These are phyloP conservation scores for Leccinum subtestaceum DNA, from an alignment of 768 basidiomycete species.

Conservation along the genomic window DNA sequence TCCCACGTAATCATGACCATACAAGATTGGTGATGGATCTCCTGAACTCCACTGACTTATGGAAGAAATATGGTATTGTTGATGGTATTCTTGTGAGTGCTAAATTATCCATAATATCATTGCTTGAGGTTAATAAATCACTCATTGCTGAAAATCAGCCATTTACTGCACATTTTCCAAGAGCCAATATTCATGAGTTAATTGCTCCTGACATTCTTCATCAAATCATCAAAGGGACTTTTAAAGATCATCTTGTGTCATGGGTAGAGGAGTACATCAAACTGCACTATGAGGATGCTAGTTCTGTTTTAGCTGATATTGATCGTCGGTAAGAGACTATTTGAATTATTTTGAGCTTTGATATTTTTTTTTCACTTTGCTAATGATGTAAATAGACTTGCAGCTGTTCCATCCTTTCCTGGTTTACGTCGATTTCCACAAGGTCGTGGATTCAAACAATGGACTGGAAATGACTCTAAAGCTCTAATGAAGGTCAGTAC, in stretches of 20 bases:
- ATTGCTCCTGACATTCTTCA: too few species aligned
- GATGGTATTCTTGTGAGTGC: background rate
- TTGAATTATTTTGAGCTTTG: too few species aligned
- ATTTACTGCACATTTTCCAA: background rate
- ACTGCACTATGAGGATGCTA: background rate
- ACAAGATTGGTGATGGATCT: too few species aligned
- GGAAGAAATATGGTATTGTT: too few species aligned
- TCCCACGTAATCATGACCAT: too few species aligned
- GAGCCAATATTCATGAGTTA: background rate
- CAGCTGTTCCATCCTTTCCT: background rate
- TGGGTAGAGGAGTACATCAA: background rate
- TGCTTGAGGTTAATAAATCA: background rate
- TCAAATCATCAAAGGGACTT: too few species aligned
- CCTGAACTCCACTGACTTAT: too few species aligned
- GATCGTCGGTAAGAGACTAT: background rate
- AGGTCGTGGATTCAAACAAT: background rate
- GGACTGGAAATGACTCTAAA: background rate
- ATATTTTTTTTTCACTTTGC: too few species aligned
- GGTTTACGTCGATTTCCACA: background rate
- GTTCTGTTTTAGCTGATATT: background rate
- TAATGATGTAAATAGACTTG: background rate
- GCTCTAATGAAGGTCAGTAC: background rate
- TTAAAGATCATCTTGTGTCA: too few species aligned
- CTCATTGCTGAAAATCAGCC: background rate
- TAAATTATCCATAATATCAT: too few species aligned